These are phyloP conservation scores for Picochlorum sp. DNA, from an alignment of 139 green algal species.

Conservation along the genomic window DNA sequence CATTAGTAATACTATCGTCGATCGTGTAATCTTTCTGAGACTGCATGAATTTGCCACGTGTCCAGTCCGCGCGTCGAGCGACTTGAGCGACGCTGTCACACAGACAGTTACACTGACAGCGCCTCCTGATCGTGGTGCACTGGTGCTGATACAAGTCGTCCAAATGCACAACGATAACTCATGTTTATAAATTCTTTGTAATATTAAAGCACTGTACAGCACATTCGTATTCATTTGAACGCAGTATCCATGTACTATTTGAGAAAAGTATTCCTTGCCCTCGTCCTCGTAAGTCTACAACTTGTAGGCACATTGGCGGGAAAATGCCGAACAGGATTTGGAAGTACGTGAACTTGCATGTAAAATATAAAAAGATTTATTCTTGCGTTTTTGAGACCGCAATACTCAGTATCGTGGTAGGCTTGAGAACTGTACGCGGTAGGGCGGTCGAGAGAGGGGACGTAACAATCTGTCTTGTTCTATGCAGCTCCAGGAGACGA, in stretches of 20 bases:
- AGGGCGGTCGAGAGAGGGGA: neutral
- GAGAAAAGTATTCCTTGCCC: neutral
- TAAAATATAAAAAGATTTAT: neutral
- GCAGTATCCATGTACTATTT: neutral
- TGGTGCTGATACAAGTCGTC: no score
- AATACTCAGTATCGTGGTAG: neutral
- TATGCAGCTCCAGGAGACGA: neutral
- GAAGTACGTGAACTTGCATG: neutral
- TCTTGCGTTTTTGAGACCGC: neutral
- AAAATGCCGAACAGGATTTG: constrained; percentile 2
- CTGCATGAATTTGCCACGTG: no score
- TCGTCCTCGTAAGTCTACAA: constrained; percentile 2
- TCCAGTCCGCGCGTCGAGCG: no score
- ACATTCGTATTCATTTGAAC: neutral
- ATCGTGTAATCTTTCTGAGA: no score
- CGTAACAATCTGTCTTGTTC: neutral
- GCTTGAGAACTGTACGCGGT: neutral
- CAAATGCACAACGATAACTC: no score
- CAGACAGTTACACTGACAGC: no score
- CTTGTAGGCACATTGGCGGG: neutral
- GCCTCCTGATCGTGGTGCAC: no score
- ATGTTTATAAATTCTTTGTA: no score
- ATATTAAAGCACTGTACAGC: no score
- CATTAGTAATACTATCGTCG: no score
- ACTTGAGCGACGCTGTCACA: no score